Conservation (phyloP, 352 stramenopile species). For the Paralagenidium karlingii region DNA sequence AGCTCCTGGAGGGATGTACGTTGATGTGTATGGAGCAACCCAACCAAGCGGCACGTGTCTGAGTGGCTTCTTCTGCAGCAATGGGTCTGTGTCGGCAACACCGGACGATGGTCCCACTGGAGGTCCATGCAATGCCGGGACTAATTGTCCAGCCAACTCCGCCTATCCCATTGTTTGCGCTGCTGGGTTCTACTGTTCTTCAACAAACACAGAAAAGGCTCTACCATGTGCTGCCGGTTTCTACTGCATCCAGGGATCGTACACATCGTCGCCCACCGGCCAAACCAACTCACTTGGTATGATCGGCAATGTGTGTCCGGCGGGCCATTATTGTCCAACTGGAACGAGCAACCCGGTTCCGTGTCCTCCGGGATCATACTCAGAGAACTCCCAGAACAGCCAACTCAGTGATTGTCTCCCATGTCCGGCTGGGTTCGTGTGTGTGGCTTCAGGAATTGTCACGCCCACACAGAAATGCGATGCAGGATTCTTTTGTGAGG, state of each 20-base stretch:
- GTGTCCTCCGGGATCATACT: conserved; percentile 62
- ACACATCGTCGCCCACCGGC: conserved; percentile 51
- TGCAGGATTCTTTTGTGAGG: conserved; percentile 41
- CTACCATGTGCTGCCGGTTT: conserved; percentile 67
- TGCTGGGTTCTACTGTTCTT: conserved; percentile 66
- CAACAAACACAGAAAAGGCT: conserved; percentile 55
- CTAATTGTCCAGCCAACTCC: conserved; percentile 81
- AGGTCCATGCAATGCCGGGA: conserved; percentile 68
- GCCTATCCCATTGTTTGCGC: conserved; percentile 71
- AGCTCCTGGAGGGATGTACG: conserved; percentile 52
- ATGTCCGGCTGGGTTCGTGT: conserved; percentile 52
- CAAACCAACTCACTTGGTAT: conserved; percentile 55
- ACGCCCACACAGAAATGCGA: conserved; percentile 33
- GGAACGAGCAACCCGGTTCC: conserved; percentile 72
- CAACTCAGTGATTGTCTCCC: conserved; percentile 45
- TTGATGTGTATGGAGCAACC: conserved; percentile 29
- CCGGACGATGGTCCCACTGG: conserved; percentile 22
- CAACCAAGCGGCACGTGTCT: conserved; percentile 39
- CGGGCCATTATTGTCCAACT: conserved; percentile 64
- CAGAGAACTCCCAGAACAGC: conserved; percentile 44
- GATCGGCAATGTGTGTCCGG: conserved; percentile 59
- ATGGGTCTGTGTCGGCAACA: conserved; percentile 40
- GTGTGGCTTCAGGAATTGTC: conserved; percentile 31
- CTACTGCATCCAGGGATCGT: conserved; percentile 83
- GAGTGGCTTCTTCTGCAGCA: conserved; percentile 77